Base-by-base conservation (phyloP, 495 filamentous ascomycete genomes). In the Aspergillus avenaceus region DNA sequence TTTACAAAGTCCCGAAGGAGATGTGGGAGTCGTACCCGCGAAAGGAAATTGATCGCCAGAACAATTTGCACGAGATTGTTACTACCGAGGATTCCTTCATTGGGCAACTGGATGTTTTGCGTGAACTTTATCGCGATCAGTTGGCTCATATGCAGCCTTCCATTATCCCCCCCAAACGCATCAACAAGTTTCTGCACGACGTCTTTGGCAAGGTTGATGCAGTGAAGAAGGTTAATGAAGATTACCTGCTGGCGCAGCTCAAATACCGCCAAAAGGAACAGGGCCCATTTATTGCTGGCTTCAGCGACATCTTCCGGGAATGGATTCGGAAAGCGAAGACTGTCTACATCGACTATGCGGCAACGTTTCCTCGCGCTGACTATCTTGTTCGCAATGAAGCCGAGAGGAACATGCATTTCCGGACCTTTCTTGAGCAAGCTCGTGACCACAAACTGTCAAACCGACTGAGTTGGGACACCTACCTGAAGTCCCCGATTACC, bases 181-280 rank as follows among this genome's bases (percentile, higher is more conserved):
- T 90, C 31, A 74, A 81, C 11, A 85, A 84, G 56, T 99, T 99
- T 64, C 63, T 96, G 24, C 68, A 73, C 13, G 84, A 88, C 34
- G 91, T 96, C 0, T 99, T 99, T 66, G 91, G 93, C 36, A 91
- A 86, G 50, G 85, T 90, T 8, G 93, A 97, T 54, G 80, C 83
- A 0, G 88, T 97, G 32, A 90, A 95, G 55, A 83, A 84, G 51
- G 91, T 90, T 58, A 97, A 97, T 57, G 92, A 95, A 60, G 92
- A 97, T 46, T 84, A 90, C 68, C 78, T 99, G n/a, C 72, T 99
- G 12, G 85, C 95, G 2, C 93, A 97, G 65, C 77, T 99, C 56
- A 97, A 97, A 54, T 99, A 97, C 62, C 85, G 95, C 25, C 93
- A 99, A 65, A 87, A 92, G 56, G 93, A 97, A 60, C 91, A 99